Evolutionary conservation across 176 grass and related monocot genomes (phyloP), one percentile per base, ranked within the genome.

Genomic region (Oryza punctata): DNA sequence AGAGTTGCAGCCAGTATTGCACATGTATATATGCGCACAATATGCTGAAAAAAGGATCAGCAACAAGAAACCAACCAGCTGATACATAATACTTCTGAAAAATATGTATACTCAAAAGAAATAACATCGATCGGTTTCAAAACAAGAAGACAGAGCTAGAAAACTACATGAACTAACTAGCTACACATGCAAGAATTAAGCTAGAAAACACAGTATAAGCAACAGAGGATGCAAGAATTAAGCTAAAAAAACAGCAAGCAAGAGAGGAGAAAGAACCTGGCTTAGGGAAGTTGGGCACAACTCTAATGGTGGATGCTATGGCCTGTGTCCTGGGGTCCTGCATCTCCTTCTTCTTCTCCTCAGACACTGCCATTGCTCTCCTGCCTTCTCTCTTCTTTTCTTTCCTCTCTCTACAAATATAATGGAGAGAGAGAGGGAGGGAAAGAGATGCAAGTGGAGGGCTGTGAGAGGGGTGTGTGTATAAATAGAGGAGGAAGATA

Each of bases 201-300:
- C 37, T 38, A 7, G 37, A 38, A 38, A 38, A 8, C 37, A 38
- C 37, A 38, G 37, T 8, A 38, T n/a, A 37, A 38, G 37, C 37
- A 38, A 38, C 7, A 38, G 37, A 38, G 37, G 37, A 38, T 38
- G 37, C 6, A 38, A 38, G 7, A 38, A 38, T 38, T 9, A 38
- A 38, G 47, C 47, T 37, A 72, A 65, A 73, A 73, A 50, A 78
- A 44, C 29, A 44, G 24, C 32, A 54, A 38, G 30, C 35, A 80
- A 12, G 68, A 18, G 29, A 38, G 50, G 50, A 54, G 3, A 54
- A 18, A 25, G 16, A 73, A 89, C 87, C 87, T 73, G 74, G 87
- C 78, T 89, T 89, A 23, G 87, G 87, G 30, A 89, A 89, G 66
- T 89, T 69, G 57, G 87, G 87, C 78, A 89, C 87, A 10, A 89